Conservation (phyloP, 768 basidiomycete species). For the Phylloporus arenicola region DNA sequence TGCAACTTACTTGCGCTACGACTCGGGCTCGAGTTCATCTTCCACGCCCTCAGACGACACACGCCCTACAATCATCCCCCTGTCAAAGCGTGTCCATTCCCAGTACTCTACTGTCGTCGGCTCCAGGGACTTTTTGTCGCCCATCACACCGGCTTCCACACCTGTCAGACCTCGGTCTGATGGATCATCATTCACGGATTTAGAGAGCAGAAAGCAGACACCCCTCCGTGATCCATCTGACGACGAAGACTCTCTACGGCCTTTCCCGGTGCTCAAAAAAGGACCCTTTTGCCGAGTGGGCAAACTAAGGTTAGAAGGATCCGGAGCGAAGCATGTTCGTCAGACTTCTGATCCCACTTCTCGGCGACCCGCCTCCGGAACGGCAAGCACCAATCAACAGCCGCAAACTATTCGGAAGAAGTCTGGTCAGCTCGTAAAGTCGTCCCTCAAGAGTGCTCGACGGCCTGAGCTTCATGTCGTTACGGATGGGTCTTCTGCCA, state of each 20-base stretch:
- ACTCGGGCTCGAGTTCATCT: slow-evolving; percentile 33
- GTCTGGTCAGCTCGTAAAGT: slow-evolving; percentile 88
- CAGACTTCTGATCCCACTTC: slow-evolving; percentile 21
- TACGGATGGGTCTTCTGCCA: slow-evolving; percentile 42
- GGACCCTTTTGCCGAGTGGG: slow-evolving; percentile 16
- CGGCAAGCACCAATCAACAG: slow-evolving; percentile 1
- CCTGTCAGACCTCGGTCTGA: slow-evolving; percentile 18
- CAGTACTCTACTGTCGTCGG: slow-evolving; percentile 21
- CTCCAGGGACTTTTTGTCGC: slow-evolving; percentile 29
- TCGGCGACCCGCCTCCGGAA: not conserved
- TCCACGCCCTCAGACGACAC: slow-evolving; percentile 34
- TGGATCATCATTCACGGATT: slow-evolving; percentile 9
- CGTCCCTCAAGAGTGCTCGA: slow-evolving; percentile 75
- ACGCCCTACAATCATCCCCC: slow-evolving; percentile 33
- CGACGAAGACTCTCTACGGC: slow-evolving; percentile 22
- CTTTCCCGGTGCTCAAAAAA: slow-evolving; percentile 21
- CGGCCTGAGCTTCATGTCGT: slow-evolving; percentile 51
- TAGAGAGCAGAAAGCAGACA: slow-evolving; percentile 10
- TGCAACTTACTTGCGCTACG: slow-evolving; percentile 11
- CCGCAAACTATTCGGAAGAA: slow-evolving; percentile 72
- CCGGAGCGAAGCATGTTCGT: slow-evolving; percentile 14
- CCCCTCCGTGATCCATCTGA: slow-evolving; percentile 28
- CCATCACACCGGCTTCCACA: slow-evolving; percentile 40
- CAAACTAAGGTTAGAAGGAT: slow-evolving; percentile 24
- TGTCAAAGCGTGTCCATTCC: slow-evolving; percentile 34